A percentile compares a stretch with the other conserved stretches of the same genome.
Conservation (phyloP, 805 yeast species). For the Myxozyma melibiosi region DNA sequence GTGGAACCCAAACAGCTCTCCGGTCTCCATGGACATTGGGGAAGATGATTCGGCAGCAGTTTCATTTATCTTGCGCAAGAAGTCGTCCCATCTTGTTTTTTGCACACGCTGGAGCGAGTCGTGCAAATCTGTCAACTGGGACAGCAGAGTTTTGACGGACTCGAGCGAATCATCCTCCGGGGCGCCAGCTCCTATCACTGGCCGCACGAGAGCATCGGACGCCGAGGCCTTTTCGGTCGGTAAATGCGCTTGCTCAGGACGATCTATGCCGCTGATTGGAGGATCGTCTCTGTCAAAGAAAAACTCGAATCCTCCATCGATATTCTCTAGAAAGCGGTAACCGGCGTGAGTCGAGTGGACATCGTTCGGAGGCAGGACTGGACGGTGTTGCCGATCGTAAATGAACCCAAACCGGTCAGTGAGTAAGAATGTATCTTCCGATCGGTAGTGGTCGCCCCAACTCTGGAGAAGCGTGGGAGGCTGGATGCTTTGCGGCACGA, state of each 20-base stretch:
- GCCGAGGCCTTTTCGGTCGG: background rate
- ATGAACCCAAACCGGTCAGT: slow-evolving; percentile 57
- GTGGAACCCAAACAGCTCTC: slow-evolving; percentile 46
- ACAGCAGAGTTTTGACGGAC: slow-evolving; percentile 40
- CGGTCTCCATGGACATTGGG: slow-evolving; percentile 36
- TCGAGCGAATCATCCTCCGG: slow-evolving; percentile 13
- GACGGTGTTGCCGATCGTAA: slow-evolving; percentile 38
- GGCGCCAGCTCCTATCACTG: background rate
- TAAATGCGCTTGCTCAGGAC: slow-evolving; percentile 25
- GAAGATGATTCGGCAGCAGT: slow-evolving; percentile 35
- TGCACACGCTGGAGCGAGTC: slow-evolving; percentile 48
- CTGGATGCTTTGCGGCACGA: slow-evolving; percentile 39
- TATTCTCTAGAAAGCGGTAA: slow-evolving; percentile 26
- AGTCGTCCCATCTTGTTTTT: slow-evolving; percentile 51
- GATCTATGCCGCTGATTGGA: slow-evolving; percentile 3
- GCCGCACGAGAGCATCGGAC: background rate
- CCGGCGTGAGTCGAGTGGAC: slow-evolving; percentile 11
- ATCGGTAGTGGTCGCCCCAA: slow-evolving; percentile 36
- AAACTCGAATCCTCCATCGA: slow-evolving; percentile 26
- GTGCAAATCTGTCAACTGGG: slow-evolving; percentile 49
- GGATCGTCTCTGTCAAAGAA: slow-evolving; percentile 18
- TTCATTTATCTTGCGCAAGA: slow-evolving; percentile 44
- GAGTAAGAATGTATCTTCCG: slow-evolving; percentile 36
- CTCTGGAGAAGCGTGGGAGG: slow-evolving; percentile 42
- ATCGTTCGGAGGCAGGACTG: slow-evolving; percentile 27